Base-by-base conservation (phyloP, 179 eudicot species). In the Heliamphora pulchella region DNA sequence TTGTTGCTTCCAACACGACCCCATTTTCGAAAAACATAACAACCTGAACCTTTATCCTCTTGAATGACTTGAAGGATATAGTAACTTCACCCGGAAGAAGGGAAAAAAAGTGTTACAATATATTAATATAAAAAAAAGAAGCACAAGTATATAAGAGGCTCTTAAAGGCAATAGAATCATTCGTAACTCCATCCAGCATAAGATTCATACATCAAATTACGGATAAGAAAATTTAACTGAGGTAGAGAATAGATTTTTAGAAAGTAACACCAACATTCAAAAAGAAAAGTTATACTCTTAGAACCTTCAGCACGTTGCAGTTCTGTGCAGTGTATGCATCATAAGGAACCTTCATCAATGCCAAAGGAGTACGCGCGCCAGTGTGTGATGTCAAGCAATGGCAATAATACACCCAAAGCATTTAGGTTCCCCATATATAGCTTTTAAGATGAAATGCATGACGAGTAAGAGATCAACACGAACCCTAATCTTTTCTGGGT, bases 11-110 rank as follows among this genome's bases (percentile, higher is more conserved):
- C 98, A 80, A 97, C 97, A 74, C 99, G 94, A 53, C 99, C 99
- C 98, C 98, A 94, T 84, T 97, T 97, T 47, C 99, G 98, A 80
- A 94, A 97, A 14, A 97, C 95, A 83, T 90, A 86, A 86, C 99
- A 94, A 17, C 84, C 89, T 78, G 88, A 83, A 39, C 99, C 89
- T 84, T 90, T 91, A 80, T 97, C 99, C 31, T 97, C 98, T 90
- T 97, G 84, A 80, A 97, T 94, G 79, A 97, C 88, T 84, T 97
- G 98, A 87, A 97, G 99, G 85, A 97, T 90, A 81, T 97, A 94
- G 84, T 90, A 96, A 82, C 98, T 97, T 88, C 89, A 87, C 53
- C 0, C 31, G 31, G 85, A 6, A 82, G 51, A 78, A 83, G 78
- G 79, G 81, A 76, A 62, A 73, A 75, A 6, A 55, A n/a, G 5